phyloP scores from a whole-genome alignment of 176 grass and related monocot species.

The Hyparrhenia diplandra region DNA sequence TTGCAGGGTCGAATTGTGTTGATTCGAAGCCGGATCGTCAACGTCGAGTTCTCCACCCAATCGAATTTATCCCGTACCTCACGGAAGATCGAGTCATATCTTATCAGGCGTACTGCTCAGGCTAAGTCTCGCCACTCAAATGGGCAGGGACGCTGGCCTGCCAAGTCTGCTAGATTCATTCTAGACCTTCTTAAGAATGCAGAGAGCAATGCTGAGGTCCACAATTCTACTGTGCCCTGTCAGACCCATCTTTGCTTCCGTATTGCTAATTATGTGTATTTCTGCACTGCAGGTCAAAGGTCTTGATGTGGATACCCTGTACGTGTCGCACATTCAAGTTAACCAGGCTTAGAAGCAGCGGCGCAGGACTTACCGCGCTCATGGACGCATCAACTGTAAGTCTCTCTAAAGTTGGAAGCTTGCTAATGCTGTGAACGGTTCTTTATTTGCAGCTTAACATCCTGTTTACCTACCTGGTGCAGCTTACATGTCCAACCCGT shows the following conservation, averaged over 20 bases:
- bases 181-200: constrained; percentile 85
- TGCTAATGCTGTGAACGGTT: not conserved
- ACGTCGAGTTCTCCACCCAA: no score
- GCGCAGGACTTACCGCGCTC: not conserved
- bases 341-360: constrained; percentile 58
- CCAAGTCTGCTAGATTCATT: constrained; percentile 76
- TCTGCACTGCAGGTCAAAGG: constrained; percentile 46
- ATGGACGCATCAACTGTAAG: not conserved
- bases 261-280: not conserved
- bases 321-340: constrained; percentile 70
- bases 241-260: not conserved
- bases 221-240: not conserved
- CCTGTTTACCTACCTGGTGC: not conserved
- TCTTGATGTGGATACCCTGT: constrained; percentile 72
- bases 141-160: constrained; percentile 81
- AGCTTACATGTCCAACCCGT: constrained; percentile 86
- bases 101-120: constrained; percentile 84
- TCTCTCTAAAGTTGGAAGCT: not conserved
- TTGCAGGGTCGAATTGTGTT: no score
- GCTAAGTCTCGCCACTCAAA: constrained; percentile 72
- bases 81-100: no score
- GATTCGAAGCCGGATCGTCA: no score
- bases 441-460: not conserved
- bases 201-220: constrained; percentile 73
- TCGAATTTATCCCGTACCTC: no score